Base-by-base conservation (phyloP, 1,139 yeast species). In the Fermentozyma sake region DNA sequence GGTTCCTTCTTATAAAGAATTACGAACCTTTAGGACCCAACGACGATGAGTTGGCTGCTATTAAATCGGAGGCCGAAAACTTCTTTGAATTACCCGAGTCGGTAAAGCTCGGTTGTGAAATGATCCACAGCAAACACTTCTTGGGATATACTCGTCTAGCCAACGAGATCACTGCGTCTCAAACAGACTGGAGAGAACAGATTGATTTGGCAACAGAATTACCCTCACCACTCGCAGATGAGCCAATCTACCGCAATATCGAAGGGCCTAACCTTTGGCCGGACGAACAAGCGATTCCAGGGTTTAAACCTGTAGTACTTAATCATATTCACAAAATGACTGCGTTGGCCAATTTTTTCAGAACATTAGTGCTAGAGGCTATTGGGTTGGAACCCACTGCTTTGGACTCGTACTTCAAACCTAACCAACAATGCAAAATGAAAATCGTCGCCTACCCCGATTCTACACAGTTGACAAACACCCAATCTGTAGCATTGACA, bases 211-310 rank as follows among this genome's bases (percentile, higher is more conserved):
- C 77, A 3, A 75, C 81, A 1, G 81, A 76, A 31, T 54, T 72
- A 14, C 72, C 74, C 1, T 61, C 68, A 5, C 77, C 79, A 0
- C 46, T 43, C 3, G 38, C 53, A 12, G 64, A 51, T 9, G 71
- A 62, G 14, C 80, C 79, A 0, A 39, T 72, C 11, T 79, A 78
- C 57, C 54, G 61, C 31, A 72, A 76, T 37, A 61, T 79, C 29
- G 78, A 74, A 37, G 86, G 86, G 0, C 85, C 86, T 8, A 76
- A 76, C 39, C 51, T 68, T 32, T 79, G 79, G 77, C 79, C 83
- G 0, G 68, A 68, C 24, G 60, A 57, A 12, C 26, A 43, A 3
- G 50, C 48, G n/a, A 52, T 73, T 2, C 84, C 84, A 1, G 48
- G 61, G 1, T 78, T 78, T 46, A 54, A 68, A 34, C 59, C 61